These are phyloP conservation scores for Hypomontagnella submonticulosa DNA, from an alignment of 495 filamentous ascomycete species.

Conservation along the genomic window DNA sequence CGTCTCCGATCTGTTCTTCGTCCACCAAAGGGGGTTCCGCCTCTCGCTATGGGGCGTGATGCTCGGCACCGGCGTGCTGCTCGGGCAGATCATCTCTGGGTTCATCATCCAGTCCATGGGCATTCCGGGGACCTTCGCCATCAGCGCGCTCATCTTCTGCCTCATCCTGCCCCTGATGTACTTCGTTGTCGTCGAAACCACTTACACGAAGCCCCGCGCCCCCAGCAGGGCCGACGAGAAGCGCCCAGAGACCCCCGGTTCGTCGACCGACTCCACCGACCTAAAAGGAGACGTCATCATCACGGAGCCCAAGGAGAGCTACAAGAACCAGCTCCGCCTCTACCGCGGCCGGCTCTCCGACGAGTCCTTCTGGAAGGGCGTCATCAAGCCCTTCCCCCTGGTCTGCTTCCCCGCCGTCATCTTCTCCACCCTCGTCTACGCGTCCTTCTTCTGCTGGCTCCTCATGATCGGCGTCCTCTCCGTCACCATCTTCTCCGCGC, in stretches of 20 bases:
- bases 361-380: conserved; percentile 42
- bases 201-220: conserved; percentile 40
- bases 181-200: conserved; percentile 50
- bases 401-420: conserved; percentile 56
- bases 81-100: conserved; percentile 54
- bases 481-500: conserved; percentile 70
- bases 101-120: conserved; percentile 51
- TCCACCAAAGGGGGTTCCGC: conserved; percentile 52
- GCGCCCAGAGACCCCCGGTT: conserved; percentile 25
- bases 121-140: conserved; percentile 47
- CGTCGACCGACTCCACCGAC: conserved; percentile 27
- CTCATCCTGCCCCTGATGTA: conserved; percentile 47
- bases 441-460: conserved; percentile 61
- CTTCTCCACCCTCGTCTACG: conserved; percentile 56
- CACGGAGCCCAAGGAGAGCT: conserved; percentile 41
- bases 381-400: conserved; percentile 53
- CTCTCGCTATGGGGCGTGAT: conserved; percentile 42
- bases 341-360: conserved; percentile 41
- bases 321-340: conserved; percentile 44
- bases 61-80: conserved; percentile 44
- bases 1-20: conserved; percentile 68
- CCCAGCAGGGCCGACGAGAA: conserved; percentile 3
- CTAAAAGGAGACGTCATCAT: conserved; percentile 22
- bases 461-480: conserved; percentile 74
- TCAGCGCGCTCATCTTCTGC: conserved; percentile 49